These are phyloP conservation scores for Xylariaceae sp. DNA, from an alignment of 2,329 filamentous ascomycete species.

Conservation along the genomic window DNA sequence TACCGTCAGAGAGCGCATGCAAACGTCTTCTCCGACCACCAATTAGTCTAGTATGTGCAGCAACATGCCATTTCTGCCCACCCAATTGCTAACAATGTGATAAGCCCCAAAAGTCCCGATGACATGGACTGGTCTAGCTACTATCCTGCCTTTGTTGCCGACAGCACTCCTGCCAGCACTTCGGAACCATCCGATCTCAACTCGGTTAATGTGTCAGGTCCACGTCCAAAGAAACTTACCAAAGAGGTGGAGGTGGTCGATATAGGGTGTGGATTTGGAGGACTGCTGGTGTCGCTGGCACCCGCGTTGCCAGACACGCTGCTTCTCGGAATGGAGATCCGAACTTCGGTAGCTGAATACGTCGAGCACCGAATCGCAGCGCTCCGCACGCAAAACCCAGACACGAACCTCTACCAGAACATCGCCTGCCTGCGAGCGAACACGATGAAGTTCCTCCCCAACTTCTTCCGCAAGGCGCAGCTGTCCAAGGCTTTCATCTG, in stretches of 20 bases:
- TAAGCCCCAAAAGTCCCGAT: constrained; percentile 69
- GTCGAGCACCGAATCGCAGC: constrained; percentile 83
- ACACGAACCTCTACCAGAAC: constrained; percentile 66
- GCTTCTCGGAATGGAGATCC: constrained; percentile 88
- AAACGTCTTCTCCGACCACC: constrained; percentile 95
- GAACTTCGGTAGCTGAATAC: constrained; percentile 82
- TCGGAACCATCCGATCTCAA: constrained; percentile 13
- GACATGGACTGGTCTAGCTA: constrained; percentile 88
- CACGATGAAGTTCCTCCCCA: constrained; percentile 99
- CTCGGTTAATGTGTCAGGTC: constrained; percentile 3
- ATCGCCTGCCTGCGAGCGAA: constrained; percentile 85
- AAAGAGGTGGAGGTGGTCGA: constrained; percentile 87
- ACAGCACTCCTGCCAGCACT: constrained; percentile 29
- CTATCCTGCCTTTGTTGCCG: constrained; percentile 67
- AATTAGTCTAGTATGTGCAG: constrained; percentile 68
- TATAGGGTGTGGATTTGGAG: constrained; percentile 95
- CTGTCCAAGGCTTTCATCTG: constrained; percentile 93
- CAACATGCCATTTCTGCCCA: background rate
- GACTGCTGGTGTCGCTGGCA: constrained; percentile 78
- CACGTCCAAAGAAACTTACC: constrained; percentile 37
- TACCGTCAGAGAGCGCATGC: constrained; percentile 95
- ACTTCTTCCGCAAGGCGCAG: constrained; percentile 81
- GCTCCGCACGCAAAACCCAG: constrained; percentile 60
- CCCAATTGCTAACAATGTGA: constrained; percentile 15
- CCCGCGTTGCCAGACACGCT: constrained; percentile 76